A percentile compares a stretch with the other conserved stretches of the same genome.
Conservation (phyloP, 2,329 filamentous ascomycete genomes). For the Ceratocystis harringtonii region DNA sequence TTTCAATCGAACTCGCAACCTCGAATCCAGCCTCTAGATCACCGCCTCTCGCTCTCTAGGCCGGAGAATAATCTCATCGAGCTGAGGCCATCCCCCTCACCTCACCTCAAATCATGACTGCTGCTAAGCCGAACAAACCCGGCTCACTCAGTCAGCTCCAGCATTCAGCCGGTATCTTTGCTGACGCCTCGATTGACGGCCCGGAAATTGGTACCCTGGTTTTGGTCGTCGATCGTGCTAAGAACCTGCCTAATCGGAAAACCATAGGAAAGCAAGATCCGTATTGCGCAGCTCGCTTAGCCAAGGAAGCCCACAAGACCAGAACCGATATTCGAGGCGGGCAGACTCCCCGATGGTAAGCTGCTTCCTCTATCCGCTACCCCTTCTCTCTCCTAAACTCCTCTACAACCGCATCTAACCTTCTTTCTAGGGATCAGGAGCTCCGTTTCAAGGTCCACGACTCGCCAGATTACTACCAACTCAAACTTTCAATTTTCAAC, state of each 20-base stretch:
- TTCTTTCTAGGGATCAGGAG: constrained; percentile 69
- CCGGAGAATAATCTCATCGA: not conserved
- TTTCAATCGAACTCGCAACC: not conserved
- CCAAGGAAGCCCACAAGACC: constrained; percentile 96
- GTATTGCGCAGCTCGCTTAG: constrained; percentile 83
- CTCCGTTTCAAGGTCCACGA: constrained; percentile 92
- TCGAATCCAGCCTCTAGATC: not conserved
- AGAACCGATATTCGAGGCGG: constrained; percentile 85
- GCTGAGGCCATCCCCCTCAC: not conserved
- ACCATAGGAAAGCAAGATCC: constrained; percentile 98
- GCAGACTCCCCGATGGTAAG: constrained; percentile 86
- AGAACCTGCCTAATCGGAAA: constrained; percentile 92
- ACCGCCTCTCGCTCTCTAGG: not conserved
- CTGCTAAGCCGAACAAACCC: constrained; percentile 35
- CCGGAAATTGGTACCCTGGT: constrained; percentile 88
- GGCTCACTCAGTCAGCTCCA: constrained; percentile 42
- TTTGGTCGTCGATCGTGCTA: constrained; percentile 80
- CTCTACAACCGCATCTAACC: not conserved
- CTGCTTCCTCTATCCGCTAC: not conserved
- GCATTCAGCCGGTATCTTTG: constrained; percentile 85
- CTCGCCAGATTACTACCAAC: constrained; percentile 85
- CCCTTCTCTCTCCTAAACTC: not conserved
- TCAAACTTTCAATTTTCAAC: constrained; percentile 94
- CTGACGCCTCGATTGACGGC: constrained; percentile 85
- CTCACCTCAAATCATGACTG: constrained; percentile 26